Evolutionary conservation across 345 rosid genomes (phyloP), one percentile per base, ranked within the genome.

Genomic region (Ceriops zippeliana): DNA sequence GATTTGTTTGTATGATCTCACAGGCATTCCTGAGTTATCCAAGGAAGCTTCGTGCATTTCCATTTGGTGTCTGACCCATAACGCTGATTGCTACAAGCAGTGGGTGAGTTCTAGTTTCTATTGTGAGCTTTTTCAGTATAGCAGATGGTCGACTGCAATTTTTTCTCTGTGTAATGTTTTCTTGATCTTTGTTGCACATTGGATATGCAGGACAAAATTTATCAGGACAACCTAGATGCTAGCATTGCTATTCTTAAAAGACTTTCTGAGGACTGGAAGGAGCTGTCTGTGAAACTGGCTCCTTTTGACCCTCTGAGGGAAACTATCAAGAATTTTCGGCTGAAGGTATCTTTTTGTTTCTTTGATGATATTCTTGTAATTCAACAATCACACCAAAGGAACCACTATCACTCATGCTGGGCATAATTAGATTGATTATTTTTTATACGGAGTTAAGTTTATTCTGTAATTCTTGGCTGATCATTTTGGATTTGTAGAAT

Each of bases 31-130:
- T 28, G 87, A 82, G 47, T 75, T 90, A 70, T 82, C 90, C 53
- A 83, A 84, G 78, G 93, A 90, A 82, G 91, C 91, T n/a, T 80
- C 89, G 66, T 75, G 76, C 38, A 76, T 85, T 11, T 82, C 77
- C 68, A 67, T 83, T 54, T 88, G 96, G 93, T 82, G 86, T 54
- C 81, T 90, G 76, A 72, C 81, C 3, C 78, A 80, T 70, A 85
- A 83, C 66, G 69, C 82, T 65, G 96, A 90, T 49, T 90, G 96
- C 83, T 90, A 82, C 79, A 85, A 78, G 82, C 89, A 82, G 34
- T 90, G 96, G 96, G 96, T 87, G 70, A 76, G 86, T 49, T 79
- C 38, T 68, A 20, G n/a, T 61, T 58, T 74, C 66, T 17, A 5
- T n/a, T n/a, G 27, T 58, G 31, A 21, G 32, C 66, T 37, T 79